A percentile compares a stretch with the other conserved stretches of the same genome.
These are phyloP conservation scores for Rhizopogon vinicolor DNA, from an alignment of 768 basidiomycete species.

Conservation along the genomic window DNA sequence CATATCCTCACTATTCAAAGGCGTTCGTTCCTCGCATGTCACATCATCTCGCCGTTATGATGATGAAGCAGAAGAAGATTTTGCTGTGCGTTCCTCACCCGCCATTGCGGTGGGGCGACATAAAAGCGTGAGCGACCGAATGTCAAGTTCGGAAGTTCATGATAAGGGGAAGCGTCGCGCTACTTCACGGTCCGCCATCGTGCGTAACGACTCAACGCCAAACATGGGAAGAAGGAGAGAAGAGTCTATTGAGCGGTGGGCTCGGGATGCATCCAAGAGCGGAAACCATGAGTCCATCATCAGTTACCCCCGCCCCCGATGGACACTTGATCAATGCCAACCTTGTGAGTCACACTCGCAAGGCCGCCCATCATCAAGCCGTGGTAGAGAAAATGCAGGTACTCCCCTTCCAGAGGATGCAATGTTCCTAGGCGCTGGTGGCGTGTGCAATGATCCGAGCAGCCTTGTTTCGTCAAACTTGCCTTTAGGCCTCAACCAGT, in stretches of 20 bases:
- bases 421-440: conserved; percentile 48
- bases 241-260: conserved; percentile 30
- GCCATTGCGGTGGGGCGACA: conserved; percentile 16
- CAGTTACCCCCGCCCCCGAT: conserved; percentile 25
- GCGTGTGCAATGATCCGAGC: conserved; percentile 27
- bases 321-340: conserved; percentile 13
- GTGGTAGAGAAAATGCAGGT: conserved; percentile 14
- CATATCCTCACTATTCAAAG: conserved; percentile 48
- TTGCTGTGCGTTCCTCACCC: conserved; percentile 30
- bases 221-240: conserved; percentile 21
- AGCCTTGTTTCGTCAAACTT: conserved; percentile 29
- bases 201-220: conserved; percentile 17
- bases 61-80: conserved; percentile 16
- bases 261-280: conserved; percentile 18
- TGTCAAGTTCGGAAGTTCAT: conserved; percentile 8
- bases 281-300: conserved; percentile 3
- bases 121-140: conserved; percentile 18
- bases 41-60: conserved; percentile 10
- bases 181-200: conserved; percentile 11
- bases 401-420: conserved; percentile 37
- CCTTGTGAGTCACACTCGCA: conserved; percentile 19
- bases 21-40: conserved; percentile 28
- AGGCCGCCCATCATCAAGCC: conserved; percentile 23
- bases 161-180: conserved; percentile 26
- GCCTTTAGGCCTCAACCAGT: conserved; percentile 26